phyloP scores from a whole-genome alignment of 345 rosid species.

The Eucalyptus erythrocorys region DNA sequence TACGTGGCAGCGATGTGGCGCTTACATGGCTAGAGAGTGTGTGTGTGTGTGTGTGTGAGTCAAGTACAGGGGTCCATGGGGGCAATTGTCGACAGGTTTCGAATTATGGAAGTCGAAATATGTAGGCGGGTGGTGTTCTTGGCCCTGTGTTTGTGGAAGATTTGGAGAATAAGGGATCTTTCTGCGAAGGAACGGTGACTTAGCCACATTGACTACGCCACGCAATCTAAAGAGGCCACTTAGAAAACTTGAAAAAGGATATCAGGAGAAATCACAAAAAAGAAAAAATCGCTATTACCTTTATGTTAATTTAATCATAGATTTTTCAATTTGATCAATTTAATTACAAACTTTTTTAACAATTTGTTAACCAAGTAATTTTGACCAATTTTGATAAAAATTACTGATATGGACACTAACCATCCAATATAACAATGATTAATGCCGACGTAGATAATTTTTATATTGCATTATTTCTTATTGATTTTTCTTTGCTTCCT shows the following conservation, averaged over 20 bases:
- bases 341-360: fast-evolving
- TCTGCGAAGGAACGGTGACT: background rate
- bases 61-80: background rate
- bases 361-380: background rate
- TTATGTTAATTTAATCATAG: fast-evolving
- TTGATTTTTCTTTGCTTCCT: background rate
- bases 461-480: background rate
- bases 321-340: background rate
- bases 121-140: background rate
- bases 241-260: background rate
- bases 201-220: background rate
- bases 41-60: background rate
- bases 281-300: background rate
- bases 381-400: background rate
- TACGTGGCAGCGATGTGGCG: background rate
- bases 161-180: background rate
- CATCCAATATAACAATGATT: fast-evolving
- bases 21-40: background rate
- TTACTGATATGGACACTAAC: fast-evolving
- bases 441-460: fast-evolving
- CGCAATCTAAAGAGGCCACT: background rate
- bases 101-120: background rate
- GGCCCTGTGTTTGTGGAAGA: background rate
- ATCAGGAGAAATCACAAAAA: no score
- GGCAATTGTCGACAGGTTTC: background rate